Base-by-base conservation (phyloP, 2,329 filamentous ascomycete species). In the Ophiocordyceps camponoti-floridani region DNA sequence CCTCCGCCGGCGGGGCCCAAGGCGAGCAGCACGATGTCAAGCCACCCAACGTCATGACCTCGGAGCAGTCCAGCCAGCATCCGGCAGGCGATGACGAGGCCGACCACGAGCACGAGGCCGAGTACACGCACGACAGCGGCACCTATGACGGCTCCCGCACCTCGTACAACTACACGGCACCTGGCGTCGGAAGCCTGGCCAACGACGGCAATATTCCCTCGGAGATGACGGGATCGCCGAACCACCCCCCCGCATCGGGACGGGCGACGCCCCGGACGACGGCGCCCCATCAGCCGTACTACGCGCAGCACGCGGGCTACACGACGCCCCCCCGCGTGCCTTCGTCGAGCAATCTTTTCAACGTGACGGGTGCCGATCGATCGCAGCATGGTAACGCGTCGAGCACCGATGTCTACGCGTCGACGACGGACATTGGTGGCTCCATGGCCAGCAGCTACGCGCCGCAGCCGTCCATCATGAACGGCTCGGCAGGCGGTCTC, bases 251-350 rank as follows among this genome's bases (percentile, higher is more conserved):
- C 47, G 77, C 78, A 19, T 89, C 86, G 28, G 87, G 86, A 31
- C 79, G 86, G 48, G 85, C 86, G 33, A 94, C 87, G 18, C 87
- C 88, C 11, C 78, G 88, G 52, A 93, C 84, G 1, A 75, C 85
- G 4, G 72, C 77, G 10, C 73, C 81, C 1, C 70, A 78, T 35
- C 81, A 84, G 52, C 68, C 78, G 2, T 85, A 87, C 61, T 95
- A 93, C 63, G 61, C 73, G 6, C 74, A 74, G 48, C 69, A 70
- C 58, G 60, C 72, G 43, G 80, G 79, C 26, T 94, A 93, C 64
- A 82, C 70, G 58, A 88, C 85, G 1, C 82, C 88, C 43, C 86
- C 87, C 19, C 79, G 86, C 40, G 69, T 74, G 9, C 67, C 71
- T 46, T 70, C 82, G 4, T 79, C 84, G 1, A 88, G 84, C 67